Evolutionary conservation across 352 stramenopile species (phyloP), one percentile per base, ranked within the genome.

Genomic region (Nothophytophthora sp.): DNA sequence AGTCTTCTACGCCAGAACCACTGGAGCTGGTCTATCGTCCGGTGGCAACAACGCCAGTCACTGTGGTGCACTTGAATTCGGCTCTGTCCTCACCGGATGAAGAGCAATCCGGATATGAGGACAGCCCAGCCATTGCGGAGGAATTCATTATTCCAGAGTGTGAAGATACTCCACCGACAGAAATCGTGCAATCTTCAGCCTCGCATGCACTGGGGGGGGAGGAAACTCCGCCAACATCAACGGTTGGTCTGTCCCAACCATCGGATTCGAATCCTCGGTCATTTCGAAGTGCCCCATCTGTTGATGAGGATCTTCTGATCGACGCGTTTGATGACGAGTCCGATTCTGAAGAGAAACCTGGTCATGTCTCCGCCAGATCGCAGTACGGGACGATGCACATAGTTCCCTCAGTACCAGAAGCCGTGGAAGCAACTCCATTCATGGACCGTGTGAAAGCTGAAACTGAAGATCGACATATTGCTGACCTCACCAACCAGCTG

Each of bases 311-410:
- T 36, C 66, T 73, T 13, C 44, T 90, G 11, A 90, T 90, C 28
- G 77, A 90, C n/a, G 76, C 63, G 13, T 90, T 88, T 56, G 77
- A 87, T 34, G 63, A 82, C 13, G 52, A 73, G 13, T 65, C 76
- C 12, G 67, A 73, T 16, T 73, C 70, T 2, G 54, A 73, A 3
- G 55, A 60, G 2, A 43, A 75, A 58, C 15, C 30, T 12, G 46
- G 52, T 50, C 30, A 67, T 34, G 32, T 59, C 15, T 60, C 39
- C 11, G 50, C 50, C 6, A 42, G 62, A 10, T 52, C 56, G 40
- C 59, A 44, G 5, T 46, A 50, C 42, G 35, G 24, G 12, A 55
- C 63, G n/a, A 34, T 59, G 5, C 48, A 46, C 10, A 50, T 48
- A 29, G 13, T 29, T 22, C 30, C 30, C 8, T 58, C 32, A 16